Base-by-base conservation (phyloP, 352 stramenopile genomes). In the Globisporangium splendens region DNA sequence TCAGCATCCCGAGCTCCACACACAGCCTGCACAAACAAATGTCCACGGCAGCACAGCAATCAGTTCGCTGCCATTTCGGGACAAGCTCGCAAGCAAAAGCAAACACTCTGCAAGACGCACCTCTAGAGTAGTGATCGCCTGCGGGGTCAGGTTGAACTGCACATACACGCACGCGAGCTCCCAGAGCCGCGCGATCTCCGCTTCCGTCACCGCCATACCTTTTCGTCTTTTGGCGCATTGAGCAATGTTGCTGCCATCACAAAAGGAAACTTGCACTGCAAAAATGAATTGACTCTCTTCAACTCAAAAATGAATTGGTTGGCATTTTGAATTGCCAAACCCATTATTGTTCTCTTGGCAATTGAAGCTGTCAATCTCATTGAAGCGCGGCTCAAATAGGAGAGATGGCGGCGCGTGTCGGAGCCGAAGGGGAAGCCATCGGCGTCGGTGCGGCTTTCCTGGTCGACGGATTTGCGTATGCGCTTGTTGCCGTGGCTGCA, bases 391-490 rank as follows among this genome's bases (percentile, higher is more conserved):
- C 24, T 31, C 24, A 31, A 31, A 31, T 31, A 31, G 28, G 10
- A 6, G 28, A 8, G 7, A 35, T 35, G 28, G 28, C 28, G 28
- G 28, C 7, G 28, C 28, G 20, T 51, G 13, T 51, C 11, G 20
- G 46, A 22, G n/a, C 46, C 21, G 72, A 79, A 51, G 62, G 80
- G 46, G 72, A 74, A n/a, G 39, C 73, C n/a, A 41, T 72, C 51
- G 77, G 79, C 39, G 81, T 93, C 12, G 72, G 70, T 3, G 66
- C 72, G 3, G 75, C 84, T 13, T 93, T 93, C 62, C 69, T 91
- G 13, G 69, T 83, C 11, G 84, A 89, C 50, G 69, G 70, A 3
- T 85, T 87, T 33, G 72, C 78, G 13, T 93, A 93, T 39, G 79
- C 79, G 42, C 48, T 91, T 7, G 76, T 93, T 22, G 80, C 70